phyloP scores from a whole-genome alignment of 768 basidiomycete species.

The Boletus tomentosulus region DNA sequence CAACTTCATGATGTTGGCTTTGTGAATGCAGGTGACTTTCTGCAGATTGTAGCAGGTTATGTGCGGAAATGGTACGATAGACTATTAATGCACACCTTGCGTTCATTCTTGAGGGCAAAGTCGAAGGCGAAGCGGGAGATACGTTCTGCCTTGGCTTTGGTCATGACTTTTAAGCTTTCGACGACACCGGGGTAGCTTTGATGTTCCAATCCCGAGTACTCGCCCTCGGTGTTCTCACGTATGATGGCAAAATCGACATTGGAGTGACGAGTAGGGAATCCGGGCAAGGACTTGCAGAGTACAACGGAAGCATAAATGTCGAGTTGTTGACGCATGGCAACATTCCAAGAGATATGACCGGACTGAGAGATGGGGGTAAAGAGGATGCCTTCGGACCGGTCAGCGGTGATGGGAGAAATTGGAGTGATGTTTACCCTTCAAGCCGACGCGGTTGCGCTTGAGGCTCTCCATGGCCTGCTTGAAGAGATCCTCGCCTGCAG shows the following conservation, averaged over 20 bases:
- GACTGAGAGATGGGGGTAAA: constrained; percentile 96
- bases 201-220: constrained; percentile 98
- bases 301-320: constrained; percentile 99
- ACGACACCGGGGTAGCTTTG: constrained; percentile 98
- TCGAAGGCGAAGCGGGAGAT: constrained; percentile 98
- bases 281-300: constrained; percentile 95
- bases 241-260: constrained; percentile 99
- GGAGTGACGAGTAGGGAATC: constrained; percentile 91
- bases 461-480: constrained; percentile 97
- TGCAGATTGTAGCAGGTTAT: constrained; percentile 28
- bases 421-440: constrained; percentile 69
- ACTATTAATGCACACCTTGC: constrained; percentile 60
- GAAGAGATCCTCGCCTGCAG: constrained; percentile 91
- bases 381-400: constrained; percentile 71
- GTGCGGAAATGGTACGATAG: background rate
- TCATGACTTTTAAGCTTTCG: constrained; percentile 96
- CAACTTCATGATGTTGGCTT: constrained; percentile 99
- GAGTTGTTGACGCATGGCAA: constrained; percentile 98
- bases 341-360: constrained; percentile 99
- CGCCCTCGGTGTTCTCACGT: constrained; percentile 99
- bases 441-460: constrained; percentile 94
- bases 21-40: constrained; percentile 99
- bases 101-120: constrained; percentile 96
- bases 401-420: background rate
- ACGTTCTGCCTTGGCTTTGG: constrained; percentile 91